These are phyloP conservation scores for Nakazawaea molendinolei DNA, from an alignment of 805 yeast species.

Conservation along the genomic window DNA sequence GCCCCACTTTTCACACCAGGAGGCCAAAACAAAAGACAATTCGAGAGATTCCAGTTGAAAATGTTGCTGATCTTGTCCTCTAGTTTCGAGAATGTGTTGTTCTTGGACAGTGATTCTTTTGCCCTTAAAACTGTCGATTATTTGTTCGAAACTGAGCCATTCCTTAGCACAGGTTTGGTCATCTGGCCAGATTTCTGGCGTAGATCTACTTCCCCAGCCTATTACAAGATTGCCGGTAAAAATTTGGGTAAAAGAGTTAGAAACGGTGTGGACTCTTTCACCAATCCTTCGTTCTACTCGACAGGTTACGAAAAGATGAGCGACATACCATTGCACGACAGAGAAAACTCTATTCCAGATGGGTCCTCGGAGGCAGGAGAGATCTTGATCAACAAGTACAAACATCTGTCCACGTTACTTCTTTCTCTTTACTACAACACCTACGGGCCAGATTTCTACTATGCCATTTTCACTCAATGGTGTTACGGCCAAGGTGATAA, in stretches of 20 bases:
- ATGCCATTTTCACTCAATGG: constrained; percentile 64
- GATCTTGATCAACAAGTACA: constrained; percentile 50
- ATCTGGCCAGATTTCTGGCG: constrained; percentile 84
- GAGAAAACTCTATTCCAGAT: constrained; percentile 59
- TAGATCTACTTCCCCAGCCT: constrained; percentile 65
- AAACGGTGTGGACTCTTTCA: constrained; percentile 24
- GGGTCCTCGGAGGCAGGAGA: constrained; percentile 70
- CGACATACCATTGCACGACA: constrained; percentile 47
- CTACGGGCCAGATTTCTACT: constrained; percentile 60
- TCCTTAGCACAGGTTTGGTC: constrained; percentile 44
- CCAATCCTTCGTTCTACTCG: constrained; percentile 14
- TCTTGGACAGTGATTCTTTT: constrained; percentile 39
- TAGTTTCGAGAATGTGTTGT: constrained; percentile 38
- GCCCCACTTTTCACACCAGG: constrained; percentile 32
- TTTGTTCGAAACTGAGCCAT: constrained; percentile 39
- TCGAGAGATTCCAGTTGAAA: constrained; percentile 31
- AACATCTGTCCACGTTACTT: constrained; percentile 52
- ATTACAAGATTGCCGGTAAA: constrained; percentile 54
- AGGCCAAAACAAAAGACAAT: constrained; percentile 31
- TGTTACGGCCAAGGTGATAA: constrained; percentile 78
- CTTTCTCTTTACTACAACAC: constrained; percentile 60
- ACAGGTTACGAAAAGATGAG: constrained; percentile 11
- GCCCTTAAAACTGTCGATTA: constrained; percentile 33
- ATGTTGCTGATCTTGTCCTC: constrained; percentile 35
- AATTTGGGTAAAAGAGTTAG: constrained; percentile 29